Base-by-base conservation (phyloP, 2,329 filamentous ascomycete species). In the Cordyceps cicadae region DNA sequence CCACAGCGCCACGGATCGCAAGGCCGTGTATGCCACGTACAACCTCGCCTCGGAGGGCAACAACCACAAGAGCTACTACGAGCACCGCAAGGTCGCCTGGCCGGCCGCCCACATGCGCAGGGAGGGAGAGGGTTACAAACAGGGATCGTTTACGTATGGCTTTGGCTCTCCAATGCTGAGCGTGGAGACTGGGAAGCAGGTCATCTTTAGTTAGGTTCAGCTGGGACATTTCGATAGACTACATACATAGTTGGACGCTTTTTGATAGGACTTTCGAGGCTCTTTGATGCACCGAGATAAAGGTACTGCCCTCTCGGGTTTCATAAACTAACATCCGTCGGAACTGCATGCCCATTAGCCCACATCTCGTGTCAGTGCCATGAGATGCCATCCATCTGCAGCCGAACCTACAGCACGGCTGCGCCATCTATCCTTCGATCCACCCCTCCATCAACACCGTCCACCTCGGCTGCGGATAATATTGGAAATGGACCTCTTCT, bases 81-180 rank as follows among this genome's bases (percentile, higher is more conserved):
- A 65, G 54, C 45, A 66, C 43, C 45, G 64, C 9, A 65, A 64
- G 55, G 45, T 57, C 21, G 61, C 60, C 9, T 66, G 63, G 63
- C 64, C 63, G 7, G 62, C 64, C 5, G 63, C 63, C 12, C 63
- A 66, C 46, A 66, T 66, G 64, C 64, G 64, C 32, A 63, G 63
- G 32, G 43, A 34, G n/a, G 63, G 61, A 7, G 59, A 62, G 50
- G 46, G 39, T 5, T 66, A 66, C 32, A 59, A 57, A 5, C 26
- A 63, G 26, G 64, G 64, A 1, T 61, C 64, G 0, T 48, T 59
- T 15, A 63, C 59, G 1, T 66, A 66, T 48, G 59, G 60, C 17
- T 66, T 61, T 48, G 64, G 64, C 52, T 66, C 64, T 3, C 64
- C 64, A 1, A 66, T 66, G 64, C 48, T 66, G 46, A 66, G 64